Conservation (phyloP, 1,139 yeast genomes). For the Sugiyamaella neomexicana region DNA sequence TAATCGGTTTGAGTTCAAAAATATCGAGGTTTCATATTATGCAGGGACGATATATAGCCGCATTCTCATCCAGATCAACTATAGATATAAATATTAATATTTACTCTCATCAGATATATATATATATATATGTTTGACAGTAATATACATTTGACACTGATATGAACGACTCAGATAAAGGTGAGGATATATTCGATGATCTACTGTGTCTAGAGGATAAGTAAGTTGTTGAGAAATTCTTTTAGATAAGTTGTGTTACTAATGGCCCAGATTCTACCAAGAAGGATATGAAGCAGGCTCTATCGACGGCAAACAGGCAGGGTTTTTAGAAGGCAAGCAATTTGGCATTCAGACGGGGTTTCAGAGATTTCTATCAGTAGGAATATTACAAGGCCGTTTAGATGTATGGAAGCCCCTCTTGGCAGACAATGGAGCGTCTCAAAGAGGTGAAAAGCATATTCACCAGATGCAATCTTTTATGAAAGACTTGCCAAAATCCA, state of each 20-base stretch:
- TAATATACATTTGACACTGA: background rate
- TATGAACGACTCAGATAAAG: background rate
- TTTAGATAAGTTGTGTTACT: background rate
- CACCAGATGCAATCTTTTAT: slow-evolving; percentile 31
- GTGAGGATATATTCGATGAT: slow-evolving; percentile 45
- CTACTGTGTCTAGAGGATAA: slow-evolving; percentile 55
- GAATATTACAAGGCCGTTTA: slow-evolving; percentile 60
- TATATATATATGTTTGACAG: too few species aligned
- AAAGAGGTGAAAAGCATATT: slow-evolving; percentile 22
- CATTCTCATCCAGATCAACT: background rate
- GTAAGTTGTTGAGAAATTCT: slow-evolving; percentile 27
- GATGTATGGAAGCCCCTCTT: slow-evolving; percentile 39
- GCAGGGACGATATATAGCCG: background rate
- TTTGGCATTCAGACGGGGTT: slow-evolving; percentile 79
- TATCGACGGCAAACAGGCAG: slow-evolving; percentile 53
- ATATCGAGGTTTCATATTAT: background rate
- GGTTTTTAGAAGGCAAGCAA: slow-evolving; percentile 69
- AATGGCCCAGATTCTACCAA: slow-evolving; percentile 48
- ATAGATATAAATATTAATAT: too few species aligned
- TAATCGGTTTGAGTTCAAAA: background rate
- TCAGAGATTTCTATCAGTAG: slow-evolving; percentile 64
- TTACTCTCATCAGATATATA: too few species aligned
- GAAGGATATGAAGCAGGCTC: slow-evolving; percentile 59
- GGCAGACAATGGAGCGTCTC: slow-evolving; percentile 6
- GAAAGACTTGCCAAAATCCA: slow-evolving; percentile 33